Evolutionary conservation across 2,329 filamentous ascomycete species (phyloP).

Genomic region (Mycosphaerelloides madeirae): DNA sequence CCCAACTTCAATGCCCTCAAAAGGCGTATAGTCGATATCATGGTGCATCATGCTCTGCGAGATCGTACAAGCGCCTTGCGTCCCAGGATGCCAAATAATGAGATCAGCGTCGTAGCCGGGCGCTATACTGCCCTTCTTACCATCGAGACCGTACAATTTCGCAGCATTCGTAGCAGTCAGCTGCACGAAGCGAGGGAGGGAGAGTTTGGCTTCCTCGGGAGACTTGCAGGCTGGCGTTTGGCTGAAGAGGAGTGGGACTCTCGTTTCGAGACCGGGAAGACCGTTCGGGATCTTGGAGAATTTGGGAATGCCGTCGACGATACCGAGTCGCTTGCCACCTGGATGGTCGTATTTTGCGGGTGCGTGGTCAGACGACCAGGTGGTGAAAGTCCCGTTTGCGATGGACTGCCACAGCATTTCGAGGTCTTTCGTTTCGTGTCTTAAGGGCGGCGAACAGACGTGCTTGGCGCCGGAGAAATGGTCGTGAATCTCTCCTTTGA

Average conservation of each 20-base stretch:
- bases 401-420: conserved; percentile 34
- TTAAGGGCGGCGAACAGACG: conserved; percentile 33
- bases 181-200: conserved; percentile 42
- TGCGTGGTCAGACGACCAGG: conserved; percentile 34
- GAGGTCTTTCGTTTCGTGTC: conserved; percentile 30
- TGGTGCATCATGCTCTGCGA: conserved; percentile 52
- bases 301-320: conserved; percentile 31
- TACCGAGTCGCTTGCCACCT: conserved; percentile 36
- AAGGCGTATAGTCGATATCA: conserved; percentile 59
- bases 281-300: conserved; percentile 44
- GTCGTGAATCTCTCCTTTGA: conserved; percentile 30
- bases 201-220: conserved; percentile 23
- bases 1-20: conserved; percentile 52
- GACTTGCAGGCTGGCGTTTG: conserved; percentile 28
- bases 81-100: conserved; percentile 39
- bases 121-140: conserved; percentile 38
- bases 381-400: conserved; percentile 34
- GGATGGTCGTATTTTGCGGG: conserved; percentile 38
- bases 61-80: conserved; percentile 27
- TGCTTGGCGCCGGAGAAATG: conserved; percentile 35
- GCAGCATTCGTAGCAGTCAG: conserved; percentile 42
- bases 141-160: conserved; percentile 41
- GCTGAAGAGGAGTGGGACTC: conserved; percentile 39
- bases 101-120: conserved; percentile 44
- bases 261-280: conserved; percentile 41